phyloP scores from a whole-genome alignment of 345 rosid genomes.

The Citrus cavaleriei region DNA sequence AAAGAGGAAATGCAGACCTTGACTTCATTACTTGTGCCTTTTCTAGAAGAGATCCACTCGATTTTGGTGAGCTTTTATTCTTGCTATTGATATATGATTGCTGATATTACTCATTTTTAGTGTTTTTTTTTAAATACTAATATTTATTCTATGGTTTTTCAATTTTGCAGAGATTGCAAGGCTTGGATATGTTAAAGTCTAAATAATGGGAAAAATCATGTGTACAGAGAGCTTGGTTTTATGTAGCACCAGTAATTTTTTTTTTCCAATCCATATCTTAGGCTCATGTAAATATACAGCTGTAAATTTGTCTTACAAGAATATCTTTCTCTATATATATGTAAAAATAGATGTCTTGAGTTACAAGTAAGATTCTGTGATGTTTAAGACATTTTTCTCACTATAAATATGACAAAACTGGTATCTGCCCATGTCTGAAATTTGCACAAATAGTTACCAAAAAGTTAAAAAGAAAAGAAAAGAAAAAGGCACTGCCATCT shows the following conservation, averaged over 20 bases:
- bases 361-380: not conserved
- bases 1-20: conserved; percentile 59
- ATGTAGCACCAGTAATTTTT: not conserved
- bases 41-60: conserved; percentile 59
- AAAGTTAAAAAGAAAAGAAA: no score
- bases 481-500: not conserved
- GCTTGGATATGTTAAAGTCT: conserved; percentile 58
- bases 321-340: not conserved
- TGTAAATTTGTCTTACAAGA: conserved; percentile 13
- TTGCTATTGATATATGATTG: not conserved
- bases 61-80: conserved; percentile 45
- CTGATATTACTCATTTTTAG: not conserved
- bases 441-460: no score
- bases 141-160: not conserved
- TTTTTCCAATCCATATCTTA: not conserved
- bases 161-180: conserved; percentile 50
- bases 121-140: not conserved
- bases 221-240: conserved; percentile 13
- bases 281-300: conserved; percentile 9
- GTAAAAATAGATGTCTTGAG: not conserved
- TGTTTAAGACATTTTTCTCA: not conserved
- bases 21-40: conserved; percentile 46
- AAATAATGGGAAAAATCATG: conserved; percentile 23
- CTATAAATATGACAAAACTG: not conserved
- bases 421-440: not conserved